Percentiles rank a stretch among this genome's conserved stretches.
Conservation (phyloP, 164 flowering plant species). For the Vitis rotundifolia region DNA sequence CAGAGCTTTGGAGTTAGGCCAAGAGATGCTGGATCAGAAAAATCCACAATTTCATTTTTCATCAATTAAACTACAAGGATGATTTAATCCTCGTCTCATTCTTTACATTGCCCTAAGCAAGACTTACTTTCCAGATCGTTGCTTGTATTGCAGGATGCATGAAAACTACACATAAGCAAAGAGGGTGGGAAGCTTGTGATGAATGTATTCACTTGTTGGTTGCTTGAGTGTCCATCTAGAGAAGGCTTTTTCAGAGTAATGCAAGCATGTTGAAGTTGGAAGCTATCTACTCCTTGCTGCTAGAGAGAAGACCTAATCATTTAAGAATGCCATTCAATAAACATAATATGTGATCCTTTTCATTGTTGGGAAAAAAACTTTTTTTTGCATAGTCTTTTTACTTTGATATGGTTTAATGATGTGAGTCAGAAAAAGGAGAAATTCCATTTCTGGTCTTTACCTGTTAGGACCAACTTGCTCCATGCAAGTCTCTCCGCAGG, state of each 20-base stretch:
- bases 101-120: background rate
- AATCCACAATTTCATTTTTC: background rate
- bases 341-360: background rate
- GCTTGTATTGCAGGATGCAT: background rate
- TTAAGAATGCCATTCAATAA: background rate
- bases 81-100: background rate
- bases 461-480: constrained; percentile 17
- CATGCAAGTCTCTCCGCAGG: constrained; percentile 29
- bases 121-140: background rate
- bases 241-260: background rate
- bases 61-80: background rate
- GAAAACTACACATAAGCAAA: background rate
- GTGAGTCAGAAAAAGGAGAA: background rate
- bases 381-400: background rate
- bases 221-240: too few relatives aligned
- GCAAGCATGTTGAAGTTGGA: constrained; percentile 1
- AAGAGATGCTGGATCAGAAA: background rate
- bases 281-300: background rate
- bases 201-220: background rate
- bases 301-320: background rate
- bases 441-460: background rate
- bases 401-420: background rate
- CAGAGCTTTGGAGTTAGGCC: background rate
- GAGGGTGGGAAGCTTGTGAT: background rate
- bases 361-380: constrained; percentile 1